Percentiles rank a stretch among this genome's conserved stretches.
These are phyloP conservation scores for Ceratocystiopsis brevicomis DNA, from an alignment of 2,329 filamentous ascomycete genomes.

Conservation along the genomic window DNA sequence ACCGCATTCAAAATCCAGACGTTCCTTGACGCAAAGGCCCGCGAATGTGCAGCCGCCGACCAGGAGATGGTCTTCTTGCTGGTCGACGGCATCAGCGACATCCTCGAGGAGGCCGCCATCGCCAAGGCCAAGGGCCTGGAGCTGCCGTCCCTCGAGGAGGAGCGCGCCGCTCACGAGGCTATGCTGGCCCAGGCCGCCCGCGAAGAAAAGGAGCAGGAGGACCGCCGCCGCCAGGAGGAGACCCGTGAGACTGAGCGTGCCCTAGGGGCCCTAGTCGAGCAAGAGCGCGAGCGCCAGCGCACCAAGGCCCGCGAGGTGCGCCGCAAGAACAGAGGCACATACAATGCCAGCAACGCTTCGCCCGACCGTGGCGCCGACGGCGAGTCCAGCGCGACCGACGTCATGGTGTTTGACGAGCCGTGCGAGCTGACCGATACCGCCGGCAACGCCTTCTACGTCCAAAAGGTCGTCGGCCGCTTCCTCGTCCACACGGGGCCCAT, in stretches of 20 bases:
- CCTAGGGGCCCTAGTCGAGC: slow-evolving; percentile 51
- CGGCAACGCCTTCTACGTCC: slow-evolving; percentile 48
- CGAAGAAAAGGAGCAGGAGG: slow-evolving; percentile 34
- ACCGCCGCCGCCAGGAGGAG: slow-evolving; percentile 34
- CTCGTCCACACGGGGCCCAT: slow-evolving; percentile 46
- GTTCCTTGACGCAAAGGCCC: slow-evolving; percentile 39
- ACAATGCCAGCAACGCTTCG: slow-evolving; percentile 23
- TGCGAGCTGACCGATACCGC: slow-evolving; percentile 43
- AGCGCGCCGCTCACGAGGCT: slow-evolving; percentile 67
- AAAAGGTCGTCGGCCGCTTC: slow-evolving; percentile 49
- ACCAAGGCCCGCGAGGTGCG: slow-evolving; percentile 45
- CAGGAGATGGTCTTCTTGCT: slow-evolving; percentile 46
- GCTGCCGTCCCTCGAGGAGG: slow-evolving; percentile 73
- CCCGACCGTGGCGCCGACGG: slow-evolving; percentile 16
- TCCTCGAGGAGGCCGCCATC: slow-evolving; percentile 72
- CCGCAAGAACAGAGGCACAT: slow-evolving; percentile 32
- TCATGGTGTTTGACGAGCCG: slow-evolving; percentile 48
- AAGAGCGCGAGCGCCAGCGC: slow-evolving; percentile 50
- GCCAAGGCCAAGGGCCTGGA: slow-evolving; percentile 56
- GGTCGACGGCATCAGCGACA: slow-evolving; percentile 49
- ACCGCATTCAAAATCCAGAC: slow-evolving; percentile 53
- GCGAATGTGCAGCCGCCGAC: slow-evolving; percentile 29
- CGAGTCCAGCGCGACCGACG: slow-evolving; percentile 8
- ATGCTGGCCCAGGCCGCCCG: slow-evolving; percentile 30
- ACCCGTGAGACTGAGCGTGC: slow-evolving; percentile 49